Percentiles rank a stretch among this genome's conserved stretches.
phyloP scores from a whole-genome alignment of 257 asterid species.

The Gynochthodes officinalis region DNA sequence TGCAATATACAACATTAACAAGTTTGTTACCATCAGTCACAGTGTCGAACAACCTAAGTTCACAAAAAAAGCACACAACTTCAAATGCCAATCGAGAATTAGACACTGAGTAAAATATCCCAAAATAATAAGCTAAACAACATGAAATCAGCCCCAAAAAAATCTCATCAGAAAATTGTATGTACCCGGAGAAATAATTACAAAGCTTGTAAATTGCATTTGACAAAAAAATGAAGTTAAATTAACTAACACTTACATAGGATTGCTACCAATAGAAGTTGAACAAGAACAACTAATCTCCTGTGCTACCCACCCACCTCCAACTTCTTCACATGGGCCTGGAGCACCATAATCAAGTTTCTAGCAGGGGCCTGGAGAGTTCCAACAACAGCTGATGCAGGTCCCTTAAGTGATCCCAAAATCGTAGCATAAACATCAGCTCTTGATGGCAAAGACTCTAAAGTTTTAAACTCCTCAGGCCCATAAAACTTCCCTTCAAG shows the following conservation, averaged over 20 bases:
- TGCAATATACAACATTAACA: neutral
- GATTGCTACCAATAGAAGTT: constrained; percentile 1
- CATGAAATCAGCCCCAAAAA: neutral
- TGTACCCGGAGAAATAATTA: constrained; percentile 7
- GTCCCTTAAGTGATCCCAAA: constrained; percentile 79
- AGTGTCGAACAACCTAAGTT: neutral
- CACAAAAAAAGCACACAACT: neutral
- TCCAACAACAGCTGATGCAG: constrained; percentile 88
- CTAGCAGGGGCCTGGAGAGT: constrained; percentile 92
- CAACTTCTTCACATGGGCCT: constrained; percentile 81
- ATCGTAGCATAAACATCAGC: constrained; percentile 69
- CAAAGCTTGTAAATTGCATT: constrained; percentile 11
- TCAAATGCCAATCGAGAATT: neutral
- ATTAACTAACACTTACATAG: constrained; percentile 9
- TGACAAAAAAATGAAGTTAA: constrained; percentile 3
- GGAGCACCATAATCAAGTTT: constrained; percentile 65
- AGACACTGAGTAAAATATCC: neutral
- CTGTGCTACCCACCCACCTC: constrained; percentile 57
- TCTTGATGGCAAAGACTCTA: constrained; percentile 74
- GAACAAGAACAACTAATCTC: constrained; percentile 29
- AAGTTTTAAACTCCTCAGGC: constrained; percentile 66
- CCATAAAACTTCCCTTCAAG: constrained; percentile 87
- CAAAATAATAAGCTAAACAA: neutral
- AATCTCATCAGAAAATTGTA: neutral
- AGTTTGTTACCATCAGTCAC: neutral